Percentiles rank a stretch among this genome's conserved stretches.
phyloP scores from a whole-genome alignment of 805 yeast genomes.

The Candida silvatica region DNA sequence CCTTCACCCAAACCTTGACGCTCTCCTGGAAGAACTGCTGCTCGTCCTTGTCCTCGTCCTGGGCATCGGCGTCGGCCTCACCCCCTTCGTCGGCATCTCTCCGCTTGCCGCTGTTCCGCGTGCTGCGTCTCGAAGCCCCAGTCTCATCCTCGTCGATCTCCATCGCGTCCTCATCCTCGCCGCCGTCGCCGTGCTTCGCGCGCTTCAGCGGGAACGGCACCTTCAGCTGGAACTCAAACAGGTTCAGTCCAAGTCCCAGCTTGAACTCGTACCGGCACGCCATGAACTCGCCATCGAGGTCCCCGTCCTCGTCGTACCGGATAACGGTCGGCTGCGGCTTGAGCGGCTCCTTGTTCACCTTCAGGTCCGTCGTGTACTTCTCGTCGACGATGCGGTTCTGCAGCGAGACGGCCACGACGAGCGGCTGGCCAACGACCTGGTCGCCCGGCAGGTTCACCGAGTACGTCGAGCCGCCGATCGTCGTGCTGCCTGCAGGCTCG shows the following conservation, averaged over 20 bases:
- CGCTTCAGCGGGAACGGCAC: constrained; percentile 16
- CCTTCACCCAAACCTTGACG: constrained; percentile 32
- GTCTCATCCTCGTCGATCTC: constrained; percentile 4
- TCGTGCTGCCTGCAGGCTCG: constrained; percentile 24
- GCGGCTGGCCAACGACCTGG: constrained; percentile 31
- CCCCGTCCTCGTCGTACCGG: constrained; percentile 21
- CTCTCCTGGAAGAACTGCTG: constrained; percentile 22
- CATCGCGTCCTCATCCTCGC: too few relatives aligned
- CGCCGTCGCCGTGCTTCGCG: constrained; percentile 2
- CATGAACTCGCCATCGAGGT: constrained; percentile 15
- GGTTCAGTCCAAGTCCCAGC: constrained; percentile 37
- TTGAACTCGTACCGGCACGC: constrained; percentile 36
- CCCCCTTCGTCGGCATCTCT: neutral
- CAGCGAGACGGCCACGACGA: constrained; percentile 35
- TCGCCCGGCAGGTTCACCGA: constrained; percentile 38
- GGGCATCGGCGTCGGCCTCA: constrained; percentile 1
- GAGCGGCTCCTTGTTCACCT: constrained; percentile 36
- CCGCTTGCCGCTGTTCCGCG: neutral
- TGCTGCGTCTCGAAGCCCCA: neutral
- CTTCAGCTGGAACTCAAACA: constrained; percentile 28
- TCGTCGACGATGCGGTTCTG: constrained; percentile 30
- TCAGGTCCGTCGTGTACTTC: constrained; percentile 29
- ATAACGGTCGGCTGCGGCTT: constrained; percentile 33
- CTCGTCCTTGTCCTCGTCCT: constrained; percentile 2
- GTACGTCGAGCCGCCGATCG: constrained; percentile 28